Conservation (phyloP, 2,329 filamentous ascomycete species). For the Epichloe uncinata region DNA sequence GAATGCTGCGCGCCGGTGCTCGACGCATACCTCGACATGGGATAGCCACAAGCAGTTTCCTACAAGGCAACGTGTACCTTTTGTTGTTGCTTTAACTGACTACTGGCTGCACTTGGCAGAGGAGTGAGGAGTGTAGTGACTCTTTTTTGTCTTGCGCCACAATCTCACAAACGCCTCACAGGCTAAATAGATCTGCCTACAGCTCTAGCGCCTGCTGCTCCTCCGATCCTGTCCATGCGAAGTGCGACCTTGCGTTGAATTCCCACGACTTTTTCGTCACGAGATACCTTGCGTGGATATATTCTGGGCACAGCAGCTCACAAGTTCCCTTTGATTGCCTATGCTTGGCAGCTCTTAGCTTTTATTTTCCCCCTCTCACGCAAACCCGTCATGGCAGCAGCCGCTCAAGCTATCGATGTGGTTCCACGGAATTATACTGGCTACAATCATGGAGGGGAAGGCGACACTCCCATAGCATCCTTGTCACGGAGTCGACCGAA, state of each 20-base stretch:
- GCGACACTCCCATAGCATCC: constrained; percentile 9
- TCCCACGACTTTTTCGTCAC: neutral
- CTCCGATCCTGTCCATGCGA: no score
- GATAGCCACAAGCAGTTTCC: neutral
- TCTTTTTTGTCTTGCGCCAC: neutral
- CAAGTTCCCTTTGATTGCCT: neutral
- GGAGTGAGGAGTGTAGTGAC: neutral
- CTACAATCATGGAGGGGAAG: constrained; percentile 3
- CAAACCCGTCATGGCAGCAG: constrained; percentile 7
- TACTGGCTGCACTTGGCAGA: neutral
- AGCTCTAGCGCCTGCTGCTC: neutral
- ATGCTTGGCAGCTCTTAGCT: neutral
- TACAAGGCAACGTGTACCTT: neutral
- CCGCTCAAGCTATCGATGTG: constrained; percentile 11
- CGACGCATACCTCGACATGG: constrained; percentile 1
- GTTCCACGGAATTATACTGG: neutral
- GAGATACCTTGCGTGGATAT: neutral
- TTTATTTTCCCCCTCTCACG: neutral
- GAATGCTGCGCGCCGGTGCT: neutral
- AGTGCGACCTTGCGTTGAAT: neutral
- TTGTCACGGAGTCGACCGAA: constrained; percentile 17
- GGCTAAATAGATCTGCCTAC: neutral
- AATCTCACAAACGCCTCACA: neutral
- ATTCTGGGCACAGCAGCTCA: neutral
- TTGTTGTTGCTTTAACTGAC: neutral